Evolutionary conservation across 169 alveolate species (phyloP).

Genomic region (Besnoitia besnoiti): DNA sequence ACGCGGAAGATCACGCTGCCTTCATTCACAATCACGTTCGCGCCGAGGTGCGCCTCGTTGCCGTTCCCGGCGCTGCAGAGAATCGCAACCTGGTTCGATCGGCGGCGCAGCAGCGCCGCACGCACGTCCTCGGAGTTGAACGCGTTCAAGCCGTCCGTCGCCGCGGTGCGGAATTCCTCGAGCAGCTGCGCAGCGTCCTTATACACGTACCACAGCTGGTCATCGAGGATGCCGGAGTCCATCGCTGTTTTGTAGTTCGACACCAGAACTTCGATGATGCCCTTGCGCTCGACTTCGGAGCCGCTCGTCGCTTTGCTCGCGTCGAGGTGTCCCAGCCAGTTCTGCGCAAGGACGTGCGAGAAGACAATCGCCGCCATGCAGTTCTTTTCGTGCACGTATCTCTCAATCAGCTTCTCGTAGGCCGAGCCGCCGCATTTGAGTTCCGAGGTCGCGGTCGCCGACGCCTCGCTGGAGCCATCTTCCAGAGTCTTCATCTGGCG

Average conservation of each 20-base stretch:
- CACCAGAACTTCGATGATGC: background rate
- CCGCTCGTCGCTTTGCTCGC: background rate
- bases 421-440: constrained; percentile 53
- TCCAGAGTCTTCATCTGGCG: background rate
- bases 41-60: background rate
- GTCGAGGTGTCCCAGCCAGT: constrained; percentile 50
- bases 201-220: background rate
- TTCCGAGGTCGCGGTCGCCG: background rate
- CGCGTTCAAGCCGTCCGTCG: constrained; percentile 37
- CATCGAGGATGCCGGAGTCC: background rate
- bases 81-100: background rate
- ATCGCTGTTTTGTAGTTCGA: background rate
- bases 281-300: background rate
- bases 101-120: constrained; percentile 14
- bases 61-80: constrained; percentile 48
- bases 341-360: constrained; percentile 20
- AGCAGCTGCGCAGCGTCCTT: constrained; percentile 28
- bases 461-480: background rate
- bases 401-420: constrained; percentile 14
- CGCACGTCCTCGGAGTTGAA: constrained; percentile 21
- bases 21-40: background rate
- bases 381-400: constrained; percentile 21
- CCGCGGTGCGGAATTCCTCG: background rate
- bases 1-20: constrained; percentile 31
- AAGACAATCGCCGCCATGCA: constrained; percentile 25